A percentile compares a stretch with the other conserved stretches of the same genome.
phyloP scores from a whole-genome alignment of 2,329 filamentous ascomycete genomes.

The Chrysosporium queenslandicum region DNA sequence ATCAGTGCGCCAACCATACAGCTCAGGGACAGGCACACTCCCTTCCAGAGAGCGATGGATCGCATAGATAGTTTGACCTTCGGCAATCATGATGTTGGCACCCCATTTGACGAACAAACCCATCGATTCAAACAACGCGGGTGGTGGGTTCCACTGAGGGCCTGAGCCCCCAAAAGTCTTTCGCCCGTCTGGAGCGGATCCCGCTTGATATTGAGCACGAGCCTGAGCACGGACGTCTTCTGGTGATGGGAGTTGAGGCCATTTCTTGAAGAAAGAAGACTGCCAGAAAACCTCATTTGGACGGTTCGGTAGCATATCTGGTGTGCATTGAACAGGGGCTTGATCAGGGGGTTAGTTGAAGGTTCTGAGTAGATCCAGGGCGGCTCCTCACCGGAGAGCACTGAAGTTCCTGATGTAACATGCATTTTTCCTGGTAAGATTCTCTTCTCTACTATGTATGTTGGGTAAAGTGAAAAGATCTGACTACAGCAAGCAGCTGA shows the following conservation, averaged over 20 bases:
- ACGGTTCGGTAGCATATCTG: not conserved
- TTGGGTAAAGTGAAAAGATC: too few species aligned
- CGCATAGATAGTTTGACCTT: conserved; percentile 13
- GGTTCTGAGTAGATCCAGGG: too few species aligned
- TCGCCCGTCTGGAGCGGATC: not conserved
- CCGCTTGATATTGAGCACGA: not conserved
- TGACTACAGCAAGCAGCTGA: too few species aligned
- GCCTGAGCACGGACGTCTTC: not conserved
- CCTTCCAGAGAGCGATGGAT: not conserved
- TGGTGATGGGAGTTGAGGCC: conserved; percentile 3
- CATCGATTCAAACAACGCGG: conserved; percentile 17
- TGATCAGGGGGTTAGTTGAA: too few species aligned
- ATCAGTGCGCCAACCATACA: conserved; percentile 28
- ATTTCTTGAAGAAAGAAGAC: not conserved
- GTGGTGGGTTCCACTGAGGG: not conserved
- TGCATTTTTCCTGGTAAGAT: too few species aligned
- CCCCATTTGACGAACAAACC: conserved; percentile 22
- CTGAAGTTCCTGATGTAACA: too few species aligned
- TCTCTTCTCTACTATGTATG: too few species aligned
- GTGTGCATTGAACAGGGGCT: not conserved
- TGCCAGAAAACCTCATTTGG: not conserved
- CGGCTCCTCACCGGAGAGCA: too few species aligned
- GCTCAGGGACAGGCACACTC: conserved; percentile 23
- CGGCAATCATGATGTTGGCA: conserved; percentile 15
- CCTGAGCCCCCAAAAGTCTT: not conserved